Evolutionary conservation across 2,329 filamentous ascomycete genomes (phyloP), one percentile per base, ranked within the genome.

Genomic region (Apiospora pterosperma): DNA sequence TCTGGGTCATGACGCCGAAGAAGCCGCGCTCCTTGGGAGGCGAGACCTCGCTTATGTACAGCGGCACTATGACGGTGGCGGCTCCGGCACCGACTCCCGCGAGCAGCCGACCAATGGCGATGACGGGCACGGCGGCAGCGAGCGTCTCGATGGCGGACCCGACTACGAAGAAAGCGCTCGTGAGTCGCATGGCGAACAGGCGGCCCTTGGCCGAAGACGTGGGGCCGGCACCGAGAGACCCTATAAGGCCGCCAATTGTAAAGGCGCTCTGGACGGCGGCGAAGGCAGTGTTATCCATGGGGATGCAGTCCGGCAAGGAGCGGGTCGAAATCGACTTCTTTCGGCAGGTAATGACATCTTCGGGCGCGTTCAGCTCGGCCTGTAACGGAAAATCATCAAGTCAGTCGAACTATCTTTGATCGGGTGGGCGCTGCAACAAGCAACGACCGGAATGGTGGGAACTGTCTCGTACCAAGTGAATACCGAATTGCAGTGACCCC

Each of bases 281-380:
- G 77, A 97, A 96, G 70, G 92, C 85, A 39, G 89, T 86, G 36
- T 92, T 84, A 71, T 81, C 88, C 96, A 98, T 98, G 64, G 89
- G 90, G 62, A 99, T 95, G 75, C 96, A 99, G 81, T 92, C 88
- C 62, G 90, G 84, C 7, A 91, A 81, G 66, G 76, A 76, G 63
- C 68, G 65, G 64, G 76, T 66, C 31, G 73, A 67, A 67, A 86
- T 82, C 44, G 81, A 80, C 69, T 86, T 84, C 69, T 88, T 88
- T 70, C 88, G 88, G 81, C 96, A 98, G 64, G 92, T 96, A 72
- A 99, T 91, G 73, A 96, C 92, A 82, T 94, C 90, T 84, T 97
- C 90, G 10, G 96, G 96, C 10, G 95, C 93, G 77, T 99, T 99
- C 68, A 99, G 87, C 77, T 98, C 96, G 71, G 93, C 92, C 94